These are phyloP conservation scores for Medicago ruthenica DNA, from an alignment of 306 rosid species.

Conservation along the genomic window DNA sequence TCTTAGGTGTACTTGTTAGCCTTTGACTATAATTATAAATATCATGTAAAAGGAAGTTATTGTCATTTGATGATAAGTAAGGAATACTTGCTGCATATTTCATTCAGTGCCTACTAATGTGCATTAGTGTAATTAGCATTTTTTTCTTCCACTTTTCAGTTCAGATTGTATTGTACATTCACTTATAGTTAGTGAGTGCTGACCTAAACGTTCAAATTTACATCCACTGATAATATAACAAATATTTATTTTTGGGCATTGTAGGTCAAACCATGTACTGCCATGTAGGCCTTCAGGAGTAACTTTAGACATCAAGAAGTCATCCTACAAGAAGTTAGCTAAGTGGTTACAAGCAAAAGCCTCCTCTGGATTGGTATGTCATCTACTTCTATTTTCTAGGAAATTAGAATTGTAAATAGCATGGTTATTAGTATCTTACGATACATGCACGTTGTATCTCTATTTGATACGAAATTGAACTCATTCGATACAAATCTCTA, in stretches of 20 bases:
- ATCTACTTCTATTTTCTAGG: constrained; percentile 27
- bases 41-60: not conserved
- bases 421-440: not conserved
- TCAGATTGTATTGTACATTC: constrained; percentile 8
- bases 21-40: not conserved
- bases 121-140: not conserved
- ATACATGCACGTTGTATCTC: not conserved
- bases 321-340: constrained; percentile 86
- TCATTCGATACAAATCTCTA: not conserved
- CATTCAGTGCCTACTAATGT: not conserved
- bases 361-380: constrained; percentile 77
- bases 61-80: constrained; percentile 1
- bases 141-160: not conserved
- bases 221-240: constrained; percentile 15
- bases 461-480: not conserved
- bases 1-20: not conserved
- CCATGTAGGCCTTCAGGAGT: constrained; percentile 87
- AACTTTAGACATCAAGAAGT: constrained; percentile 88
- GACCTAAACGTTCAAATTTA: not conserved
- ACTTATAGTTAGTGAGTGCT: constrained; percentile 12
- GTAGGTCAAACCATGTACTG: constrained; percentile 88
- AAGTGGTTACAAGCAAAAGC: constrained; percentile 92
- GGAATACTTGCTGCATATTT: not conserved
- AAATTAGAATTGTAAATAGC: constrained; percentile 7
- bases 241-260: constrained; percentile 31